phyloP scores from a whole-genome alignment of 108 stramenopile species.

The Skeletonema menzelii region DNA sequence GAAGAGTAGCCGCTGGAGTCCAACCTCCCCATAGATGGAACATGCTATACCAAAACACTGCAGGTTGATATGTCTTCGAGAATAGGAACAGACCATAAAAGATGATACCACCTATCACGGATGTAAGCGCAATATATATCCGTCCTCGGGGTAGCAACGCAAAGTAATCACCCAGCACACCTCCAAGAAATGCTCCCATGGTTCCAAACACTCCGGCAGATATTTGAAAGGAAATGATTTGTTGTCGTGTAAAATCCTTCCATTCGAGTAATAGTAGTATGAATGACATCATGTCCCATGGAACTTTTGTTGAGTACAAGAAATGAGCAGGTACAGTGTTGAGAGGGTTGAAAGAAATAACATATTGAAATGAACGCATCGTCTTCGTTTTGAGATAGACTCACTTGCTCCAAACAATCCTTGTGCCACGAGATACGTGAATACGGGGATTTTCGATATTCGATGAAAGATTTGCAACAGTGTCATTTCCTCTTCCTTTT shows the following conservation, averaged over 20 bases:
- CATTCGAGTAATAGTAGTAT: slow-evolving; percentile 54
- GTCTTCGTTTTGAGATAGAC: no score
- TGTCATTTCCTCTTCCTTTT: slow-evolving; percentile 21
- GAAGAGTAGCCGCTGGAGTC: slow-evolving; percentile 49
- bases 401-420: slow-evolving; percentile 12
- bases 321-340: no score
- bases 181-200: slow-evolving; percentile 49
- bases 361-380: slow-evolving; percentile 36
- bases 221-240: slow-evolving; percentile 56
- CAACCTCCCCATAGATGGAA: slow-evolving; percentile 49
- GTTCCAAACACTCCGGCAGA: slow-evolving; percentile 33
- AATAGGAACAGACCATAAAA: slow-evolving; percentile 52
- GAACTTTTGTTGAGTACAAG: neutral
- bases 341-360: no score
- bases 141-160: slow-evolving; percentile 34
- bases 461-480: slow-evolving; percentile 44
- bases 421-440: slow-evolving; percentile 54
- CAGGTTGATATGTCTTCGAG: slow-evolving; percentile 32
- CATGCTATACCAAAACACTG: slow-evolving; percentile 39
- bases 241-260: slow-evolving; percentile 50
- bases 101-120: slow-evolving; percentile 41
- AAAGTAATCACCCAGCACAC: slow-evolving; percentile 49
- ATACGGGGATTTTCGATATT: slow-evolving; percentile 46
- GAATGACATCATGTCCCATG: slow-evolving; percentile 66
- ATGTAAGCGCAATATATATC: slow-evolving; percentile 38